Evolutionary conservation across 202 grass and related monocot genomes (phyloP).

Genomic region (Schoenoplectus triqueter): DNA sequence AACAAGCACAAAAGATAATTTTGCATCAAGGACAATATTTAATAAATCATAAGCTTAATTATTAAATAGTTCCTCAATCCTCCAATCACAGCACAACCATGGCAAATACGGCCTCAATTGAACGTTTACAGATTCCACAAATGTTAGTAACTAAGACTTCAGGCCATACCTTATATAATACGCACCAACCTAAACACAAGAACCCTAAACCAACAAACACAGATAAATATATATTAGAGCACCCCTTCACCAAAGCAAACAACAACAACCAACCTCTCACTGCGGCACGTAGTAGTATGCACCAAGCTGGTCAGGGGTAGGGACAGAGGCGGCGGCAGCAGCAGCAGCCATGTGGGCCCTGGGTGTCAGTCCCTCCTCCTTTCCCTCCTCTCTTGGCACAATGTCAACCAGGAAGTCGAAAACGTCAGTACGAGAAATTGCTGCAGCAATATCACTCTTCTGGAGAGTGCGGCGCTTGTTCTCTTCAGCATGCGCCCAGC

Average conservation of each 20-base stretch:
- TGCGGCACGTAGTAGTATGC: constrained; percentile 43
- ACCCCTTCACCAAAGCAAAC: constrained; percentile 19
- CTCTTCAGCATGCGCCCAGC: constrained; percentile 87
- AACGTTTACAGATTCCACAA: background rate
- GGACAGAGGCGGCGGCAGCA: constrained; percentile 7
- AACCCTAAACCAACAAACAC: constrained; percentile 35
- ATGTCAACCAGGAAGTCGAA: constrained; percentile 93
- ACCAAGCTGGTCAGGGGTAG: constrained; percentile 48
- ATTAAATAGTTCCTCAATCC: constrained; percentile 36
- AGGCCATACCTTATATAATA: constrained; percentile 21
- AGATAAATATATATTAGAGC: constrained; percentile 6
- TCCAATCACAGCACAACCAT: constrained; percentile 38
- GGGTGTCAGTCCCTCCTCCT: constrained; percentile 59
- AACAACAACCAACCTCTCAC: constrained; percentile 37
- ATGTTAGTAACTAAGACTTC: constrained; percentile 33
- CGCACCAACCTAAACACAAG: constrained; percentile 14
- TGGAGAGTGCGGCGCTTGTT: constrained; percentile 87
- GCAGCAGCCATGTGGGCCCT: constrained; percentile 55
- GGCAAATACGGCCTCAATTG: constrained; percentile 24
- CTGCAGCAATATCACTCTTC: constrained; percentile 86
- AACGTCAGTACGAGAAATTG: constrained; percentile 83
- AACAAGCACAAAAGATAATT: constrained; percentile 7
- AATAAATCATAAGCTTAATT: constrained; percentile 32
- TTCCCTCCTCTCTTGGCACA: constrained; percentile 72
- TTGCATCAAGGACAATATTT: constrained; percentile 27